These are phyloP conservation scores for Tothia fuscella DNA, from an alignment of 2,329 filamentous ascomycete genomes.

Conservation along the genomic window DNA sequence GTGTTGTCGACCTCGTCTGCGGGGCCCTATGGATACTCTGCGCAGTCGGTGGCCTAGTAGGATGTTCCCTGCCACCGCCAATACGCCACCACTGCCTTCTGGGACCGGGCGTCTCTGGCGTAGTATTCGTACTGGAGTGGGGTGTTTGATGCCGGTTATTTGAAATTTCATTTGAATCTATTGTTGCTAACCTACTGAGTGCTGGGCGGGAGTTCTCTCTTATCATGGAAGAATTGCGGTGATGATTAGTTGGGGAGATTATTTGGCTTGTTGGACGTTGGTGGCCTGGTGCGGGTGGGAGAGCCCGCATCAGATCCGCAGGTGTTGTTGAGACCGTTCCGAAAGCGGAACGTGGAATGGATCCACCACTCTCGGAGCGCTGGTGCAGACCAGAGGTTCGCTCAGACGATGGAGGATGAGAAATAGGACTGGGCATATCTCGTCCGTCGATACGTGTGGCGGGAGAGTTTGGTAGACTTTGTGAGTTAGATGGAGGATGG, in stretches of 20 bases:
- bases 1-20: neutral
- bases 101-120: conserved; percentile 1
- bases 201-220: conserved; percentile 1
- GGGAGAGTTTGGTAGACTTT: conserved; percentile 1
- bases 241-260: neutral
- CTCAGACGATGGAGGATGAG: neutral
- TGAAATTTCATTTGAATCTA: conserved; percentile 1
- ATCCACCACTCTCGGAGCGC: conserved; percentile 6
- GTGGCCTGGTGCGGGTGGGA: neutral
- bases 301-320: neutral
- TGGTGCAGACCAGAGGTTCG: conserved; percentile 2
- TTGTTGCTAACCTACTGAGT: conserved; percentile 6
- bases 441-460: neutral
- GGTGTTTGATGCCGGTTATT: neutral
- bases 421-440: neutral
- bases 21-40: neutral
- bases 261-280: neutral
- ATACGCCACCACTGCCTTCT: conserved; percentile 2
- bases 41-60: neutral
- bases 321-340: neutral
- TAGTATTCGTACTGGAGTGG: conserved; percentile 5
- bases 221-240: neutral
- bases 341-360: conserved; percentile 1
- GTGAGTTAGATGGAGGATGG: neutral
- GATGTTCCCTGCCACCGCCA: neutral